Conservation (phyloP, 108 stramenopile species). For the Schizochytrium sp. region DNA sequence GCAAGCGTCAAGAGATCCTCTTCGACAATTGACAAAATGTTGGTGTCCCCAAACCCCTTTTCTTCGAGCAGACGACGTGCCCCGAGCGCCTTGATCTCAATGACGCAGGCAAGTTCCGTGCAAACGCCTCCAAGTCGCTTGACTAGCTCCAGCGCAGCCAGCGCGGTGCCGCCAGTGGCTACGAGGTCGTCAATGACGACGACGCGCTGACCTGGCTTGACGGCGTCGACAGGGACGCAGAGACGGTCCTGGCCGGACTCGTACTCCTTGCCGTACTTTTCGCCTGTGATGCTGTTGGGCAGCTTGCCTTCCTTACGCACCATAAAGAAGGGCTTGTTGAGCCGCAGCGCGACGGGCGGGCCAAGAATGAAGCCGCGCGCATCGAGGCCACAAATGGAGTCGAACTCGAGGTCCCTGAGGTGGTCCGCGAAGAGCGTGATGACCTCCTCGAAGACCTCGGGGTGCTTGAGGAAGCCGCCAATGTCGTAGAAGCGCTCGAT, state of each 20-base stretch:
- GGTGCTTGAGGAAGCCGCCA: constrained; percentile 79
- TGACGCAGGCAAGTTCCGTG: background rate
- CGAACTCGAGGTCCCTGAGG: constrained; percentile 68
- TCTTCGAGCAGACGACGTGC: background rate
- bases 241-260: constrained; percentile 68
- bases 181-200: constrained; percentile 95
- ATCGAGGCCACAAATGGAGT: constrained; percentile 78
- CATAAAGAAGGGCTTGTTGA: constrained; percentile 94
- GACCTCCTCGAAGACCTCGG: constrained; percentile 71
- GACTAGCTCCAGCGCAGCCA: constrained; percentile 5
- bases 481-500: constrained; percentile 96
- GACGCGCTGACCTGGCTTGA: constrained; percentile 66
- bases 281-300: constrained; percentile 77
- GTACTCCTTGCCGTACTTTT: constrained; percentile 83
- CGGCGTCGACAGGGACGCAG: constrained; percentile 77
- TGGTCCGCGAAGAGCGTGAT: constrained; percentile 73
- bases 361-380: constrained; percentile 92
- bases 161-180: constrained; percentile 90
- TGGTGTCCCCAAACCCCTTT: background rate
- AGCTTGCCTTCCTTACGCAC: constrained; percentile 95
- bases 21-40: background rate
- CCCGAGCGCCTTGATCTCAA: background rate
- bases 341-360: constrained; percentile 87
- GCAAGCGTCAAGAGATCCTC: background rate
- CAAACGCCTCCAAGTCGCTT: background rate